Conservation (phyloP, 371 early-diverging fungal species). For the Batkoa obscura region DNA sequence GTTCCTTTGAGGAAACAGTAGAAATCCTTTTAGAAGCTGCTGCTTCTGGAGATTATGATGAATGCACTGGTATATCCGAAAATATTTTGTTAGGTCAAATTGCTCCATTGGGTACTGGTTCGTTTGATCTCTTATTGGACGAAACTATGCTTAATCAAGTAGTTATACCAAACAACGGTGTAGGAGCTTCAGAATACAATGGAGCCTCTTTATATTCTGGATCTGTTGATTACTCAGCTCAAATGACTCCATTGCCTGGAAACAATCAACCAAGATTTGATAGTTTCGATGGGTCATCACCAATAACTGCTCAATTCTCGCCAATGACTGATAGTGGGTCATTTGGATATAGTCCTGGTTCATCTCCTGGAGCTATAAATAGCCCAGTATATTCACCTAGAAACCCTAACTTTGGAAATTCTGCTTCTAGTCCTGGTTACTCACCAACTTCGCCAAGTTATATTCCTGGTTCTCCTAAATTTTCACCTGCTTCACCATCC, state of each 20-base stretch:
- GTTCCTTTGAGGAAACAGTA: conserved; percentile 99
- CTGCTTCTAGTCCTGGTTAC: conserved; percentile 28
- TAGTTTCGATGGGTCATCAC: conserved; percentile 28
- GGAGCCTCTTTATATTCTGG: conserved; percentile 11
- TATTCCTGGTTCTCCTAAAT: conserved; percentile 51
- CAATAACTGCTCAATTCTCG: conserved; percentile 10
- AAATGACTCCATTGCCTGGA: conserved; percentile 38
- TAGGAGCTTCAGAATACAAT: conserved; percentile 10
- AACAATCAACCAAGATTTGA: conserved; percentile 64
- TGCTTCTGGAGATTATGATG: conserved; percentile 79
- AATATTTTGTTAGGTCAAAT: conserved; percentile 98
- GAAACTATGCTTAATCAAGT: conserved; percentile 65
- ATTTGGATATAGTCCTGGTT: too few species aligned
- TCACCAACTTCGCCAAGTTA: conserved; percentile 53
- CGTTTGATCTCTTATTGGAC: conserved; percentile 81
- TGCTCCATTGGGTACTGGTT: conserved; percentile 96
- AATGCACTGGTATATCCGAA: conserved; percentile 92
- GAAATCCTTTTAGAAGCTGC: conserved; percentile 98
- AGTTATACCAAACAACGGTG: conserved; percentile 15
- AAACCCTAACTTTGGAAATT: conserved; percentile 57
- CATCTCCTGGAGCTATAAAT: conserved; percentile 23
- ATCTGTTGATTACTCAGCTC: conserved; percentile 11
- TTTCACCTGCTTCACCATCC: conserved; percentile 57
- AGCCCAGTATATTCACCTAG: conserved; percentile 59
- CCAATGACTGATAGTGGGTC: too few species aligned